Conservation (phyloP, 768 basidiomycete species). For the Hygrocybe coccinea region DNA sequence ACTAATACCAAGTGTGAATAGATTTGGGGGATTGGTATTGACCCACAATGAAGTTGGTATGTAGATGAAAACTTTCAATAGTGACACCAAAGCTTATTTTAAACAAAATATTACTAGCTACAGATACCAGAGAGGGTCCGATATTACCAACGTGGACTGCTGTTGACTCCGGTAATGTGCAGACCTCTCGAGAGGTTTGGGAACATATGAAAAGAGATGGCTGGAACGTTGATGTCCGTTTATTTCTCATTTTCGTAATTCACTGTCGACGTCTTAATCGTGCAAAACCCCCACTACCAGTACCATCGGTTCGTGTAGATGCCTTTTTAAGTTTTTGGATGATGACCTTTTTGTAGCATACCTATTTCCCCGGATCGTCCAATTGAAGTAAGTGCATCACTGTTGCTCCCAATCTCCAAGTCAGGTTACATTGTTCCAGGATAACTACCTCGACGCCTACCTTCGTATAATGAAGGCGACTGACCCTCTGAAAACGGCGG, state of each 20-base stretch:
- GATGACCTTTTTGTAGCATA: slow-evolving; percentile 46
- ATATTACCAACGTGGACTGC: slow-evolving; percentile 93
- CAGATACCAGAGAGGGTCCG: slow-evolving; percentile 66
- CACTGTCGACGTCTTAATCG: not conserved
- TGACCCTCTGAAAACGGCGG: slow-evolving; percentile 73
- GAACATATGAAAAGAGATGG: slow-evolving; percentile 70
- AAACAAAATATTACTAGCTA: slow-evolving; percentile 30
- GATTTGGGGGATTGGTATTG: slow-evolving; percentile 84
- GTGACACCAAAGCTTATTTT: not conserved
- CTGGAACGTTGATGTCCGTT: slow-evolving; percentile 84
- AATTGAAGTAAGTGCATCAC: slow-evolving; percentile 59
- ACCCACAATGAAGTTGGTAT: slow-evolving; percentile 90
- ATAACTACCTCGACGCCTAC: slow-evolving; percentile 95
- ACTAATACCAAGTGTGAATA: slow-evolving; percentile 22
- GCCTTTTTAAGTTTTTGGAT: not conserved
- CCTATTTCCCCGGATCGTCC: slow-evolving; percentile 93
- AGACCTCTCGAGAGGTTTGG: slow-evolving; percentile 85
- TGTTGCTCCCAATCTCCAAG: not conserved
- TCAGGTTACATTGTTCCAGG: slow-evolving; percentile 36
- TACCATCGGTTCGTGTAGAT: slow-evolving; percentile 60
- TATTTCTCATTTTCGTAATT: slow-evolving; percentile 4
- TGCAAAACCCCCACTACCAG: slow-evolving; percentile 30
- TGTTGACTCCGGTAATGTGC: slow-evolving; percentile 78
- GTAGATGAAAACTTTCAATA: slow-evolving; percentile 13
- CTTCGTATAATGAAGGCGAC: slow-evolving; percentile 71